Base-by-base conservation (phyloP, 768 basidiomycete genomes). In the Russula foetens region DNA sequence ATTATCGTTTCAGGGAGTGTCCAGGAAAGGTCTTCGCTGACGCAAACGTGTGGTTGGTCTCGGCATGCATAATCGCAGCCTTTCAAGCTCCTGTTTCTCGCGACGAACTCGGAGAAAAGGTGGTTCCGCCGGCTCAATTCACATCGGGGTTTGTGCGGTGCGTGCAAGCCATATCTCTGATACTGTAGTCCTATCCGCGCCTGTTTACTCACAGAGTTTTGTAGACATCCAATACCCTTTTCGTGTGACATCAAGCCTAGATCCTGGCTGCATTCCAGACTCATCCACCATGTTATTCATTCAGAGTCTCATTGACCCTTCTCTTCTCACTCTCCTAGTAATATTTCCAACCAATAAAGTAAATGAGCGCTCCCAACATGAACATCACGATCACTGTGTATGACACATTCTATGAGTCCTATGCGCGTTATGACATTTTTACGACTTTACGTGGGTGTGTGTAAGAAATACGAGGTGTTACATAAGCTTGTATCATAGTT, bases 201-300 rank as follows among this genome's bases (percentile, higher is more conserved):
- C 17, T 33, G 31, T 23, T 29, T 33, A 5, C 56, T 52, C 50
- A 64, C 9, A 4, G 23, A 43, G 21, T 5, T 21, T 6, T 29
- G 15, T 47, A 69, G 69, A 29, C 66, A 65, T 28, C 69, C 69
- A 12, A 60, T 57, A 19, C 66, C 64, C 24, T 69, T 67, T 38
- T 56, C 59, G 17, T 69, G 67, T 49, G 50, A 56, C 21, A 66
- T 69, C 46, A 60, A 49, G 33, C 67, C 68, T 17, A 65, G 69
- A 19, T 68, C 68, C 5, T 28, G 17, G 39, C n/a, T n/a, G 24
- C 35, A 59, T 41, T 54, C 46, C 2, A 51, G 43, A 24, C 53
- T 66, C 29, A 44, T 64, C 38, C 47, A 54, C 4, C 58, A 60
- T 7, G 56, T 58, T 8, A 6, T 43, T 19, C 17, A 53, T 35